Percentiles rank a stretch among this genome's conserved stretches.
These are phyloP conservation scores for Selaginella tamariscina DNA, from an alignment of 75 land plant genomes.

Conservation along the genomic window DNA sequence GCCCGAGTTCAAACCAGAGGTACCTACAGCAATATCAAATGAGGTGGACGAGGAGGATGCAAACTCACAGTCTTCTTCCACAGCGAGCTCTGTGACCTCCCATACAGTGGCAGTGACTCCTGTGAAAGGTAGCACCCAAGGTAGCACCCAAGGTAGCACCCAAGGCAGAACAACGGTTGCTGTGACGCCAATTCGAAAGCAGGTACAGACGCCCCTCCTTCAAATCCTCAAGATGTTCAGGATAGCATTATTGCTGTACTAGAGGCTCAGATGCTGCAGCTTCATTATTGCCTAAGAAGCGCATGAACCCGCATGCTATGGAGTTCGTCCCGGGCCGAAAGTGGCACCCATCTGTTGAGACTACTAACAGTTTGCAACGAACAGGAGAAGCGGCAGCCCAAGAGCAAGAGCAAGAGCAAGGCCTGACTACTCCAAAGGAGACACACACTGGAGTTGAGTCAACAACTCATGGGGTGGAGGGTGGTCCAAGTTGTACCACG, in stretches of 20 bases:
- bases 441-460: too few relatives aligned
- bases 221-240: not conserved
- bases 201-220: not conserved
- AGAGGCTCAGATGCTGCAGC: not conserved
- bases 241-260: not conserved
- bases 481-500: too few relatives aligned
- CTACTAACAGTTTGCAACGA: not conserved
- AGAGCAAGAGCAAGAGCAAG: not conserved
- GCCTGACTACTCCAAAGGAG: too few relatives aligned
- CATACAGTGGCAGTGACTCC: conserved; percentile 6
- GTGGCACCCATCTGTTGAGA: not conserved
- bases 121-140: not conserved
- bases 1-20: too few relatives aligned
- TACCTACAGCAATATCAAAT: not conserved
- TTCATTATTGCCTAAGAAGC: not conserved
- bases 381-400: not conserved
- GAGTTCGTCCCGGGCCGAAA: conserved; percentile 8
- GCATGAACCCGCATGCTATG: not conserved
- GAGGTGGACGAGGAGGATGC: not conserved
- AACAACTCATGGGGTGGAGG: too few relatives aligned
- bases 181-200: conserved; percentile 6
- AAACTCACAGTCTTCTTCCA: not conserved
- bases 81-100: too few relatives aligned
- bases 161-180: not conserved
- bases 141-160: not conserved